phyloP scores from a whole-genome alignment of 495 filamentous ascomycete species.

The Aspergillus asperescens region DNA sequence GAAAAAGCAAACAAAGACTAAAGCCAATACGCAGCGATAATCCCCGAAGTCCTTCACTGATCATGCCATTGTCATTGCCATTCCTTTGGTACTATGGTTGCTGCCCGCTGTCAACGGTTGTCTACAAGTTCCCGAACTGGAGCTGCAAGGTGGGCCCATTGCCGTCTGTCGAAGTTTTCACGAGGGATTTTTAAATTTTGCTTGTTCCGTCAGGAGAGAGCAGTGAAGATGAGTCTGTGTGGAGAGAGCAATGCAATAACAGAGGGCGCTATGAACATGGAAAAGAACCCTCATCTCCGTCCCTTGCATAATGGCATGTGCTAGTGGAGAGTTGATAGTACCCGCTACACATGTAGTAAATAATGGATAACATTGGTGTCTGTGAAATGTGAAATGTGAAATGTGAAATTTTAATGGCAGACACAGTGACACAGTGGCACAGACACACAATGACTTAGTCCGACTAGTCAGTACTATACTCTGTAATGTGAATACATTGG shows the following conservation, averaged over 20 bases:
- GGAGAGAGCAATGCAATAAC: not conserved
- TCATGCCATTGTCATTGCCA: too few species aligned
- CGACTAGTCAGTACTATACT: not conserved
- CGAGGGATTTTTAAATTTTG: conserved; percentile 1
- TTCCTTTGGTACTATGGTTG: too few species aligned
- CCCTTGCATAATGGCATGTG: conserved; percentile 13
- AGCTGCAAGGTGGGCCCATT: not conserved
- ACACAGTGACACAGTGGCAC: too few species aligned
- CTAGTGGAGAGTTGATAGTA: not conserved
- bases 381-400: not conserved
- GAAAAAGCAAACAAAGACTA: too few species aligned
- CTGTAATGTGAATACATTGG: not conserved
- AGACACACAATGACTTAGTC: too few species aligned
- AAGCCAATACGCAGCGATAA: too few species aligned
- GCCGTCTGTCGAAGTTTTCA: not conserved
- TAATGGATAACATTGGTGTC: not conserved
- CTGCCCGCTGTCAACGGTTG: too few species aligned
- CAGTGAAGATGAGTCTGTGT: not conserved
- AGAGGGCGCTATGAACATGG: not conserved
- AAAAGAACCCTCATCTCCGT: conserved; percentile 1
- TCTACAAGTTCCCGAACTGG: too few species aligned
- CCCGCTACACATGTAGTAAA: not conserved
- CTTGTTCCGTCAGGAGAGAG: not conserved
- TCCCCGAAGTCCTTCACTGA: too few species aligned
- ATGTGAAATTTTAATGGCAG: too few species aligned